phyloP scores from a whole-genome alignment of 148 eudicot species.

The Rhododendron molle region DNA sequence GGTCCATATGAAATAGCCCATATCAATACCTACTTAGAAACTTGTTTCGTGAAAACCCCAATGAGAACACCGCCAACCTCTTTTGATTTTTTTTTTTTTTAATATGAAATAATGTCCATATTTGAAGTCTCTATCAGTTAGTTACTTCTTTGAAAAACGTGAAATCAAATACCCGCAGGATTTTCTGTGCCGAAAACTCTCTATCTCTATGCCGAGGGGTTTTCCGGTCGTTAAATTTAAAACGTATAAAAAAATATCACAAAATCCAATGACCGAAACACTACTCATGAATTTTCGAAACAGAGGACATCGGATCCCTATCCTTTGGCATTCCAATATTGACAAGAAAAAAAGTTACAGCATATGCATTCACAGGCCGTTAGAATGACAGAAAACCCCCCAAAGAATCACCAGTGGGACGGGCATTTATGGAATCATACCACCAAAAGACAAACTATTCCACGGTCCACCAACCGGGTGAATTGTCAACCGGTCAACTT shows the following conservation, averaged over 20 bases:
- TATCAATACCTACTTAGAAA: neutral
- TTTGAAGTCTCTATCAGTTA: neutral
- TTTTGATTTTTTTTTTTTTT: neutral
- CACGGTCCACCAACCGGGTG: neutral
- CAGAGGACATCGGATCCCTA: too few relatives aligned
- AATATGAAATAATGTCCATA: neutral
- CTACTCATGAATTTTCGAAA: too few relatives aligned
- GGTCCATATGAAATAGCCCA: neutral
- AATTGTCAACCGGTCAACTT: neutral
- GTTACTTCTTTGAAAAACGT: neutral
- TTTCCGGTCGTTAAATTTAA: too few relatives aligned
- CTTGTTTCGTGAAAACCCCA: neutral
- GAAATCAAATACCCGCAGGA: too few relatives aligned
- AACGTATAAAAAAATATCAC: too few relatives aligned
- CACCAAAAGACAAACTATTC: neutral
- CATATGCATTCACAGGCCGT: neutral
- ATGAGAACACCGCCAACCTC: neutral
- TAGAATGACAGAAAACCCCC: neutral
- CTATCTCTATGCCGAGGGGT: too few relatives aligned
- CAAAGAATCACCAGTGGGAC: neutral
- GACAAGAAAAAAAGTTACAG: neutral
- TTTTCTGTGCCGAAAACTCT: too few relatives aligned
- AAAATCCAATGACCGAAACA: too few relatives aligned
- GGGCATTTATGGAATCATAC: neutral
- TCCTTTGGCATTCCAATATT: neutral